A percentile compares a stretch with the other conserved stretches of the same genome.
Evolutionary conservation across 2,329 filamentous ascomycete species (phyloP).

Genomic region (Colletotrichum incanum): DNA sequence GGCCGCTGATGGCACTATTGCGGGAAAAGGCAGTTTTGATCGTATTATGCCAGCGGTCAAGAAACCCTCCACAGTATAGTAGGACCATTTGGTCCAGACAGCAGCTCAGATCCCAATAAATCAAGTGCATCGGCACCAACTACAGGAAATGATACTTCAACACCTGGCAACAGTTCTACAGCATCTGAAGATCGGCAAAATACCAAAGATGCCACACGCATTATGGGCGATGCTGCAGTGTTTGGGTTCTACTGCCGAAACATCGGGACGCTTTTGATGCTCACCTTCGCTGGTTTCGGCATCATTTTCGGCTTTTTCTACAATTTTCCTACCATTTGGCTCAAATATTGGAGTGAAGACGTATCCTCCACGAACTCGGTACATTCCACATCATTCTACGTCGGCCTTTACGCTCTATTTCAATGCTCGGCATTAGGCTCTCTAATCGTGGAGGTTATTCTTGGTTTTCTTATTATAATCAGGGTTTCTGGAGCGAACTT

Average conservation of each 20-base stretch:
- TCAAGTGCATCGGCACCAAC: not conserved
- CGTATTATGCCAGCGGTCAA: conserved; percentile 51
- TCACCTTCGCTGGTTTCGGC: conserved; percentile 7
- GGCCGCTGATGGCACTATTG: conserved; percentile 54
- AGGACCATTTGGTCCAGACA: not conserved
- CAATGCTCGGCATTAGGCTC: not conserved
- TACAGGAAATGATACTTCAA: not conserved
- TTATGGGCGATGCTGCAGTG: conserved; percentile 14
- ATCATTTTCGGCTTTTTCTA: conserved; percentile 1
- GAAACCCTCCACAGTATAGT: conserved; percentile 48
- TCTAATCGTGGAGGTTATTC: not conserved
- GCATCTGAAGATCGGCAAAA: not conserved
- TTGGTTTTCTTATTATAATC: not conserved
- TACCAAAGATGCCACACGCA: not conserved
- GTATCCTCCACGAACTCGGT: not conserved
- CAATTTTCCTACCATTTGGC: not conserved
- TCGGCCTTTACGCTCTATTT: not conserved
- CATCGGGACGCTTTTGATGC: conserved; percentile 5
- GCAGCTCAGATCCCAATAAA: no score
- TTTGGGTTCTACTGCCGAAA: conserved; percentile 22
- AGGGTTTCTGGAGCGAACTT: conserved; percentile 11
- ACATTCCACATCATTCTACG: not conserved
- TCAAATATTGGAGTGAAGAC: not conserved
- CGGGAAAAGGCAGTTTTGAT: conserved; percentile 58
- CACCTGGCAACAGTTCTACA: not conserved